Evolutionary conservation across 345 rosid genomes (phyloP).

Genomic region (Arabidopsis thaliana): TAIR10.1 NC_003075.7:12041001-12041500

Average conservation of each 20-base stretch:
- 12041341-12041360: constrained; percentile 18
- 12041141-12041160: constrained; percentile 59
- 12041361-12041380: constrained; percentile 18
- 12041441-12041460: background rate
- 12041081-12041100: constrained; percentile 26
- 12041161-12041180: constrained; percentile 61
- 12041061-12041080: constrained; percentile 35
- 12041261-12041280: constrained; percentile 30
- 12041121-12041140: constrained; percentile 25
- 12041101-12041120: constrained; percentile 27
- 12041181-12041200: constrained; percentile 73
- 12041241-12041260: constrained; percentile 56
- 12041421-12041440: background rate
- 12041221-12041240: constrained; percentile 54
- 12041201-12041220: constrained; percentile 55
- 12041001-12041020: constrained; percentile 58
- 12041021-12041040: constrained; percentile 57
- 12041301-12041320: constrained; percentile 27
- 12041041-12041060: constrained; percentile 50
- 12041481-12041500: constrained; percentile 17
- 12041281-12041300: constrained; percentile 33
- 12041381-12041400: constrained; percentile 22
- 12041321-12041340: background rate
- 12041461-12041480: constrained; percentile 20
- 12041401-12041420: background rate